Conservation (phyloP, 2,329 filamentous ascomycete genomes). For the Botrytis paeoniae region DNA sequence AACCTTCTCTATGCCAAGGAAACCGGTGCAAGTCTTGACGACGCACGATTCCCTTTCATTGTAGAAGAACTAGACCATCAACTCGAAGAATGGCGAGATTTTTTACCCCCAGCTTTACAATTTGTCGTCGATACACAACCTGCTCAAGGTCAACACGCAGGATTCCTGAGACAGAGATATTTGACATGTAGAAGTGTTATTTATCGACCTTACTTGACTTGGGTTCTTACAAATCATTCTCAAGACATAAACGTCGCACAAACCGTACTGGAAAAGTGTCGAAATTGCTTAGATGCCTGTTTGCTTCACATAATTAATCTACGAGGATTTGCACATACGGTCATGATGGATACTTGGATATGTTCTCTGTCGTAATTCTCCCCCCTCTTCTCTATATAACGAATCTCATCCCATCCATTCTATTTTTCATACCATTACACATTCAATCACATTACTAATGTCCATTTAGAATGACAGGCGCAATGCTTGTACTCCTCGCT, state of each 20-base stretch:
- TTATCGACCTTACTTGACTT: conserved; percentile 51
- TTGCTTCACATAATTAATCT: conserved; percentile 49
- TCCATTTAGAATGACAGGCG: conserved; percentile 45
- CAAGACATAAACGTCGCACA: conserved; percentile 19
- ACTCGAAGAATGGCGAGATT: conserved; percentile 49
- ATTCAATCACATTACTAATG: not conserved
- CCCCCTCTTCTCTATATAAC: not conserved
- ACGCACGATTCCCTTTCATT: conserved; percentile 46
- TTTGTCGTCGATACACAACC: conserved; percentile 41
- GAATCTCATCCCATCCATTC: not conserved
- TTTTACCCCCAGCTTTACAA: conserved; percentile 44
- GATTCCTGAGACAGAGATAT: conserved; percentile 50
- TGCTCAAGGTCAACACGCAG: conserved; percentile 43
- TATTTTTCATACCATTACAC: not conserved
- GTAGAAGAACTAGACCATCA: conserved; percentile 50
- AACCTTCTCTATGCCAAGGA: conserved; percentile 49
- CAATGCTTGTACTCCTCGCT: conserved; percentile 49
- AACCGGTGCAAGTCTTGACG: conserved; percentile 46
- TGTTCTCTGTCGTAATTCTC: conserved; percentile 50
- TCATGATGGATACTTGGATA: conserved; percentile 54
- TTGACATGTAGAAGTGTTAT: conserved; percentile 52
- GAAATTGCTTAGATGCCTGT: conserved; percentile 48
- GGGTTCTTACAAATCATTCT: conserved; percentile 37
- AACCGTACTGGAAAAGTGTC: conserved; percentile 42
- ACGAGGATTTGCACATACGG: conserved; percentile 48